Percentiles rank a stretch among this genome's conserved stretches.
These are phyloP conservation scores for Aphanocladium album DNA, from an alignment of 2,329 filamentous ascomycete genomes.

Conservation along the genomic window DNA sequence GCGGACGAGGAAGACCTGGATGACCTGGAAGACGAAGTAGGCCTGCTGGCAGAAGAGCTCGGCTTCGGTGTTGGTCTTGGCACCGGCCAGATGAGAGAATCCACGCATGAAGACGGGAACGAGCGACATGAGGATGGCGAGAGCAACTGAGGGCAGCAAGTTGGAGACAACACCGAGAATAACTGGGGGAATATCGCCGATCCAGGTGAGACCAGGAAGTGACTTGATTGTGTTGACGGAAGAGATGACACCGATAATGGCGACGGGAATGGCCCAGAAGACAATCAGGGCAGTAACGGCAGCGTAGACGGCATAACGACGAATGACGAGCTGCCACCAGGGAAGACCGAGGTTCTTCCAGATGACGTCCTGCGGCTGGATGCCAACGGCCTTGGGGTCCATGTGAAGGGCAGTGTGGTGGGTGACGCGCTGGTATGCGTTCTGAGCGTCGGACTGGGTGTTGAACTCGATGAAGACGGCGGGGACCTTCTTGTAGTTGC, in stretches of 20 bases:
- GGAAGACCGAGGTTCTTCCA: constrained; percentile 69
- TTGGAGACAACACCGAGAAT: constrained; percentile 79
- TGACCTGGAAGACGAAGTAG: constrained; percentile 85
- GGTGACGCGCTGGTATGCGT: constrained; percentile 74
- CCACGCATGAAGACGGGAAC: constrained; percentile 62
- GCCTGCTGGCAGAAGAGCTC: constrained; percentile 87
- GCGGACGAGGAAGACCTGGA: constrained; percentile 87
- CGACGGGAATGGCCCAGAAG: constrained; percentile 77
- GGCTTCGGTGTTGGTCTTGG: constrained; percentile 70
- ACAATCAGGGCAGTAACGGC: constrained; percentile 70
- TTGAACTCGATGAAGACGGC: constrained; percentile 93
- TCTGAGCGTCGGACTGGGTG: constrained; percentile 75
- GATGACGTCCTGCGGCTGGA: constrained; percentile 75
- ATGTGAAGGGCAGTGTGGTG: constrained; percentile 80
- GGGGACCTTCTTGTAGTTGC: constrained; percentile 58
- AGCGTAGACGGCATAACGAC: constrained; percentile 57
- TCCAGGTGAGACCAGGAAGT: constrained; percentile 67
- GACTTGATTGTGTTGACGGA: constrained; percentile 69
- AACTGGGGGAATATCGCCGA: constrained; percentile 62
- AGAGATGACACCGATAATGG: constrained; percentile 76
- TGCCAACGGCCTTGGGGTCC: constrained; percentile 76
- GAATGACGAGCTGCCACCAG: constrained; percentile 73
- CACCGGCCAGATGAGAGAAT: constrained; percentile 73
- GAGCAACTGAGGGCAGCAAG: constrained; percentile 71
- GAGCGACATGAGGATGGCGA: constrained; percentile 77